Conservation (phyloP, 2,329 filamentous ascomycete genomes). For the Neoarthrinium moseri region DNA sequence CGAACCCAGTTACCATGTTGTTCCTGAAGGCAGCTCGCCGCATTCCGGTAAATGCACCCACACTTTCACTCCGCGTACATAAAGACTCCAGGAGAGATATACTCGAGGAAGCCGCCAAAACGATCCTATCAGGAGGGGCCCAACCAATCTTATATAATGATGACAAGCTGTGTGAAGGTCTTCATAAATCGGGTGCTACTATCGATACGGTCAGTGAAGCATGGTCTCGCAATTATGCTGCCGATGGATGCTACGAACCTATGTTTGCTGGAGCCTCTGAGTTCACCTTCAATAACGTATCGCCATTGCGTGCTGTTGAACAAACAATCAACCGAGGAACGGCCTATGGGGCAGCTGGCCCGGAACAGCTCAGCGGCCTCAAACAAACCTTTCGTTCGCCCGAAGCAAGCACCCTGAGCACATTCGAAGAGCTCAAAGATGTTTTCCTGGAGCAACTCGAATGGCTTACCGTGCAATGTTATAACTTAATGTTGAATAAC, state of each 20-base stretch:
- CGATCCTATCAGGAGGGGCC: conserved; percentile 8
- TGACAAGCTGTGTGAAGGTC: conserved; percentile 9
- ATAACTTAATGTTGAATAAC: conserved; percentile 7
- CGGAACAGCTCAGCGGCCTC: conserved; percentile 5
- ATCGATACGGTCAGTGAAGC: conserved; percentile 5
- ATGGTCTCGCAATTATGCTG: conserved; percentile 9
- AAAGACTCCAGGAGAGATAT: conserved; percentile 1
- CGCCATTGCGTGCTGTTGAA: not conserved
- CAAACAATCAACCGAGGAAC: conserved; percentile 1
- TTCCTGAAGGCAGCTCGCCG: conserved; percentile 11
- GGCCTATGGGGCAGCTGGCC: conserved; percentile 6
- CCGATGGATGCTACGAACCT: conserved; percentile 10
- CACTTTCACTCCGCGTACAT: conserved; percentile 9
- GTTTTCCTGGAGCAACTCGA: conserved; percentile 8
- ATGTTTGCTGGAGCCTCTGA: not conserved
- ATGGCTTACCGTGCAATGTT: conserved; percentile 8
- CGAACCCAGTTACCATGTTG: conserved; percentile 11
- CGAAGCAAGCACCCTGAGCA: not conserved
- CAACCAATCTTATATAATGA: conserved; percentile 11
- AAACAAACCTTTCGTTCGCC: conserved; percentile 10
- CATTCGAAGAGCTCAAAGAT: conserved; percentile 6
- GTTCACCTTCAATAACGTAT: not conserved
- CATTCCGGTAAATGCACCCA: conserved; percentile 11
- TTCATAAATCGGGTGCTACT: conserved; percentile 5
- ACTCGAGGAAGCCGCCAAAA: conserved; percentile 10